phyloP scores from a whole-genome alignment of 202 grass and related monocot genomes.

The Hordeum pubiflorum region DNA sequence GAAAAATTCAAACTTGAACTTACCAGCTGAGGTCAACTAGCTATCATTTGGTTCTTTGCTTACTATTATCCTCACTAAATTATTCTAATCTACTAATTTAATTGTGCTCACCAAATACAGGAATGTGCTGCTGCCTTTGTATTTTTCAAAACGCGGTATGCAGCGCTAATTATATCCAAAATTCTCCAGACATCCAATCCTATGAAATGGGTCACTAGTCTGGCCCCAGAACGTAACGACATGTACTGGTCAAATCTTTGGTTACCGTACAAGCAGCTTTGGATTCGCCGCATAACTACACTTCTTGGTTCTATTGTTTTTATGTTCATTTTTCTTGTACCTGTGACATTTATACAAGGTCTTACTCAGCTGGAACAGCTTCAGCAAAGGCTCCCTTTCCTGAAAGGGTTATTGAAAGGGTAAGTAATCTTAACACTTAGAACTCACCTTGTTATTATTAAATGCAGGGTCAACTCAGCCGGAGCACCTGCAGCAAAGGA shows the following conservation, averaged over 20 bases:
- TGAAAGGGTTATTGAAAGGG: slow-evolving; percentile 68
- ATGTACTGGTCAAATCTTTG: slow-evolving; percentile 98
- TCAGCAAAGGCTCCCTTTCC: slow-evolving; percentile 67
- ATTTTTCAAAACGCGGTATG: slow-evolving; percentile 94
- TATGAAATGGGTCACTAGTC: slow-evolving; percentile 72
- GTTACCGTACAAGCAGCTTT: slow-evolving; percentile 76
- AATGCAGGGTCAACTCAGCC: background rate
- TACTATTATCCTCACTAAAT: background rate
- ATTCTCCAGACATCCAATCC: slow-evolving; percentile 89
- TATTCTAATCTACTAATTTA: slow-evolving; percentile 16
- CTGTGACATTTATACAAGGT: slow-evolving; percentile 86
- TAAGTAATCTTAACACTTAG: slow-evolving; percentile 34
- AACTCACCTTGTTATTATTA: background rate
- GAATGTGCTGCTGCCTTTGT: slow-evolving; percentile 82
- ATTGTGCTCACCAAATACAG: slow-evolving; percentile 31
- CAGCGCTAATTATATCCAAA: slow-evolving; percentile 59
- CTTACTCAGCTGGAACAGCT: slow-evolving; percentile 77
- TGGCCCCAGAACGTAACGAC: slow-evolving; percentile 78
- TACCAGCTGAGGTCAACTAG: slow-evolving; percentile 45
- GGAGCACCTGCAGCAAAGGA: background rate
- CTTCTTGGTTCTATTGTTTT: slow-evolving; percentile 67
- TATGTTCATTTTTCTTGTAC: slow-evolving; percentile 76
- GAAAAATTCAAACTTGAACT: slow-evolving; percentile 21
- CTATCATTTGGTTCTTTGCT: slow-evolving; percentile 18
- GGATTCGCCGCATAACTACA: slow-evolving; percentile 68